phyloP scores from a whole-genome alignment of 225 moss, liverwort and hornwort species.

The Polytrichum formosum region DNA sequence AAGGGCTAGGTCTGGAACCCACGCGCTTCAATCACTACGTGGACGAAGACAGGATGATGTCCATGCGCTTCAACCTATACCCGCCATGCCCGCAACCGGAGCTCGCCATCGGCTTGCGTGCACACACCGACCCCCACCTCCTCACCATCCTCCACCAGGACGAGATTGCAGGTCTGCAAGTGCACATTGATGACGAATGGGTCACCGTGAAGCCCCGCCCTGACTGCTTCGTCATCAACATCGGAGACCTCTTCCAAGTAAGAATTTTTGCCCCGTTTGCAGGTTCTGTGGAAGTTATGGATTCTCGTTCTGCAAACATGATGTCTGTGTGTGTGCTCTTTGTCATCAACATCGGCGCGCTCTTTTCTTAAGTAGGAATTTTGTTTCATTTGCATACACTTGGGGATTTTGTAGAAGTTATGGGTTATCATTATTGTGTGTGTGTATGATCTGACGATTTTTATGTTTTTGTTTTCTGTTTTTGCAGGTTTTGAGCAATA shows the following conservation, averaged over 20 bases:
- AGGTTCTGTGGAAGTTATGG: no score
- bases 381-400: no score
- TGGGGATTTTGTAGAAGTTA: no score
- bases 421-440: no score
- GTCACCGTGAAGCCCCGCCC: slow-evolving; percentile 58
- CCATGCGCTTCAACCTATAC: slow-evolving; percentile 59
- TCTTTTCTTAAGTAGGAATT: no score
- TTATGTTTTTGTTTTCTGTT: no score
- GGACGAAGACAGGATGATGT: slow-evolving; percentile 56
- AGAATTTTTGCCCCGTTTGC: no score
- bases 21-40: slow-evolving; percentile 55
- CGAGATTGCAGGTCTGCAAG: slow-evolving; percentile 60
- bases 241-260: slow-evolving; percentile 70
- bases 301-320: no score
- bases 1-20: slow-evolving; percentile 47
- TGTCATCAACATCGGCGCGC: no score
- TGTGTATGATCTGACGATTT: no score
- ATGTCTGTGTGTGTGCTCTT: no score
- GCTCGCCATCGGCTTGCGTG: slow-evolving; percentile 52
- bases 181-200: slow-evolving; percentile 59
- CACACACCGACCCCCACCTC: slow-evolving; percentile 64
- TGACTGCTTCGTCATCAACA: slow-evolving; percentile 58
- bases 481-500: slow-evolving; percentile 57
- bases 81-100: slow-evolving; percentile 61
- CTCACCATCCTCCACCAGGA: slow-evolving; percentile 70